Evolutionary conservation across 345 rosid genomes (phyloP), one percentile per base, ranked within the genome.

Genomic region (Geranium brycei): DNA sequence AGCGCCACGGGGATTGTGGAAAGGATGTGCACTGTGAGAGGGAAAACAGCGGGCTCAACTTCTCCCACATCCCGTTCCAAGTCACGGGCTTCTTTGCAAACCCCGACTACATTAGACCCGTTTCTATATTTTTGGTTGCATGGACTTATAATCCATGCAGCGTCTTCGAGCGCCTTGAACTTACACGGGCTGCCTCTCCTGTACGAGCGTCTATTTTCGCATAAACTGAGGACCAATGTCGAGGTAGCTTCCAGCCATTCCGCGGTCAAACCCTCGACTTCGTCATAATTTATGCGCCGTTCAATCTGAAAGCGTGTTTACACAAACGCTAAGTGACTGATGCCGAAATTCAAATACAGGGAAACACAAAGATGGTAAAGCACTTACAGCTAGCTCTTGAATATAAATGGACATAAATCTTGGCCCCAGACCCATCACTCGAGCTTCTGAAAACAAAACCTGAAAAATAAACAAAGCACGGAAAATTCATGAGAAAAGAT

Each of bases 241-340:
- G 98, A 92, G 7, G 93, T 89, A 59, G 83, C 78, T 73, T 84
- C 91, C 0, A 89, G 90, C 91, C 91, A 92, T 71, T 89, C 96
- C 23, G 64, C 87, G 11, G 17, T 64, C 76, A 92, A 69, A 68
- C 93, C 89, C 64, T 87, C 98, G 57, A 86, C 79, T 65, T 85
- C 91, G 31, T 86, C 98, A 30, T 92, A 92, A 72, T 82, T 41
- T 73, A 92, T 78, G n/a, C 96, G 79, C 5, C 86, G 69, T 68
- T 89, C 98, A 70, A 89, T 74, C 98, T 92, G 80, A 64, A 71
- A 68, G 57, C 32, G 35, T 1, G 15, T 23, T 23, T 23, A 23
- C 28, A 23, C 28, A 23, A 23, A 0, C 15, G 16, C 2, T 55
- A 58, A 58, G 57, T 64, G 12, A 19, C 19, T 17, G 51, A 67